Conservation (phyloP, 495 filamentous ascomycete genomes). For the Aspergillus sclerotiicarbonarius region DNA sequence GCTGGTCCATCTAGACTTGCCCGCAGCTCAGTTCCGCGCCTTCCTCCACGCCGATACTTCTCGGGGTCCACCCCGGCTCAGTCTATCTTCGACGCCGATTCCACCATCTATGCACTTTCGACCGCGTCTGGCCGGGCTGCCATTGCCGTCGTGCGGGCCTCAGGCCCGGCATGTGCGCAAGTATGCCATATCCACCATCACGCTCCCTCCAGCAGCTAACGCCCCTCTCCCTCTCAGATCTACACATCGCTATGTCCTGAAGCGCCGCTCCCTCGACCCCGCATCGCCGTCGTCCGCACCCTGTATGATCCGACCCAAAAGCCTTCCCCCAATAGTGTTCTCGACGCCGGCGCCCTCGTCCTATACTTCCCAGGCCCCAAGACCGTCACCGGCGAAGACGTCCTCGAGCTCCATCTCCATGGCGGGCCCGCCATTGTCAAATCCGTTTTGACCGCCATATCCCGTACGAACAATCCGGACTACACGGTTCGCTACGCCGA, state of each 20-base stretch:
- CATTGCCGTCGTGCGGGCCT: conserved; percentile 88
- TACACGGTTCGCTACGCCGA: conserved; percentile 80
- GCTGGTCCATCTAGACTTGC: conserved; percentile 15
- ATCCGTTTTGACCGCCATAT: conserved; percentile 77
- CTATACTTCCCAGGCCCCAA: conserved; percentile 84
- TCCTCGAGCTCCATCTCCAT: conserved; percentile 90
- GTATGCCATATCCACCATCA: conserved; percentile 41
- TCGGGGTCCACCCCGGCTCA: conserved; percentile 16
- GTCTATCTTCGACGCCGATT: conserved; percentile 34
- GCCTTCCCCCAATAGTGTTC: conserved; percentile 44
- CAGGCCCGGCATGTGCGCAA: conserved; percentile 70
- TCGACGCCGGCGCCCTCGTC: conserved; percentile 80
- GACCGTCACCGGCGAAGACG: conserved; percentile 87
- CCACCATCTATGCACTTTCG: conserved; percentile 89
- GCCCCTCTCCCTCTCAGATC: conserved; percentile 51
- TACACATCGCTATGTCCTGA: conserved; percentile 74
- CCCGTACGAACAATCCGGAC: conserved; percentile 32
- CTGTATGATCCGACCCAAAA: conserved; percentile 62
- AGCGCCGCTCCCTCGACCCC: conserved; percentile 62
- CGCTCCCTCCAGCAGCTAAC: background rate
- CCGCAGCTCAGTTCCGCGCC: conserved; percentile 6
- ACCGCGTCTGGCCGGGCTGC: conserved; percentile 83
- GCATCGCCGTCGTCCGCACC: conserved; percentile 73
- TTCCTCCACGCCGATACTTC: conserved; percentile 23
- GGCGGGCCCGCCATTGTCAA: conserved; percentile 87